Conservation (phyloP, 2,329 filamentous ascomycete species). For the Botrytis medusae region DNA sequence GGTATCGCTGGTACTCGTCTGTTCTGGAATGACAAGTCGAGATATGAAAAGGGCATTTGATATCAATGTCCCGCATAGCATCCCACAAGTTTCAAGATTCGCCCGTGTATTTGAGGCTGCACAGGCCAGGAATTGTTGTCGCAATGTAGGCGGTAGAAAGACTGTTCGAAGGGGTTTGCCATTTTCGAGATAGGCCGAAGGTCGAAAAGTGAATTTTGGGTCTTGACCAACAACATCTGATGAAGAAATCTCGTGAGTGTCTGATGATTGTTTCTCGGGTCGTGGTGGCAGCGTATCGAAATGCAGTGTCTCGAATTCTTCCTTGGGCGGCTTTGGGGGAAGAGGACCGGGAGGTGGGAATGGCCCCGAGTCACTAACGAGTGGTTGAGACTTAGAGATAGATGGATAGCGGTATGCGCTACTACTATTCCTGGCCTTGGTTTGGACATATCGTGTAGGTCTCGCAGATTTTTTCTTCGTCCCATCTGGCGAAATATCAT, state of each 20-base stretch:
- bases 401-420: slow-evolving; percentile 56
- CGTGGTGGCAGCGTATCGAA: slow-evolving; percentile 21
- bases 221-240: slow-evolving; percentile 23
- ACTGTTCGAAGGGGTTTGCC: slow-evolving; percentile 83
- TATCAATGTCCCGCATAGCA: slow-evolving; percentile 85
- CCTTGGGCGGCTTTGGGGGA: slow-evolving; percentile 38
- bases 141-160: slow-evolving; percentile 77
- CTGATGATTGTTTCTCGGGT: slow-evolving; percentile 33
- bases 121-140: slow-evolving; percentile 69
- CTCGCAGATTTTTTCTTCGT: slow-evolving; percentile 36
- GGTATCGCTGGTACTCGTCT: slow-evolving; percentile 85
- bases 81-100: slow-evolving; percentile 92
- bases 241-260: not conserved
- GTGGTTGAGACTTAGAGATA: slow-evolving; percentile 52
- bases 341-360: slow-evolving; percentile 22
- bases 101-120: slow-evolving; percentile 73
- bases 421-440: slow-evolving; percentile 26
- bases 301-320: slow-evolving; percentile 24
- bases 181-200: slow-evolving; percentile 85
- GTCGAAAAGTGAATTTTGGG: slow-evolving; percentile 67
- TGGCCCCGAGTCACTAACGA: slow-evolving; percentile 38
- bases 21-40: slow-evolving; percentile 84
- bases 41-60: slow-evolving; percentile 93
- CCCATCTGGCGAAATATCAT: slow-evolving; percentile 32
- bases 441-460: slow-evolving; percentile 30